phyloP scores from a whole-genome alignment of 2,329 filamentous ascomycete species.

The Neonectria neomacrospora region DNA sequence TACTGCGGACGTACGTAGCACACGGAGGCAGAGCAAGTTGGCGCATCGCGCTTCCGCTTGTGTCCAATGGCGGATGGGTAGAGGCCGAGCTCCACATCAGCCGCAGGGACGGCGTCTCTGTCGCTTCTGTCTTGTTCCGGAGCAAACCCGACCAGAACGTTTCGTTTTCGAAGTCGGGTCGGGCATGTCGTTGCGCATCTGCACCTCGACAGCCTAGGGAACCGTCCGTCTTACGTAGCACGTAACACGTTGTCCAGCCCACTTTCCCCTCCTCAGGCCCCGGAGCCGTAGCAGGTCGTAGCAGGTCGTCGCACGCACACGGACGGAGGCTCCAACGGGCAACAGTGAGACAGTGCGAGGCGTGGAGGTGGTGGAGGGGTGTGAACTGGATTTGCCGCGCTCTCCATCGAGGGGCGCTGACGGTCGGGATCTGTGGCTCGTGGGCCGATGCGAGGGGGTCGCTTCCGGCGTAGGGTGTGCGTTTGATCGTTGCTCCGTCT shows the following conservation, averaged over 20 bases:
- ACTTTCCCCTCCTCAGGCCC: constrained; percentile 11
- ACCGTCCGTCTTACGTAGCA: constrained; percentile 18
- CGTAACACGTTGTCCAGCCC: constrained; percentile 17
- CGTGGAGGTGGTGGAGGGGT: constrained; percentile 8
- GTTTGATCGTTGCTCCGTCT: constrained; percentile 21
- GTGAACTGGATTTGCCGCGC: constrained; percentile 22
- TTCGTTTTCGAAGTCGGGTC: constrained; percentile 17
- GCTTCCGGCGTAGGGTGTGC: constrained; percentile 7
- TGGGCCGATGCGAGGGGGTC: constrained; percentile 12
- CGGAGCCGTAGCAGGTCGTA: constrained; percentile 2
- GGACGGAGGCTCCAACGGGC: constrained; percentile 3
- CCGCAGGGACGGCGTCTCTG: constrained; percentile 31
- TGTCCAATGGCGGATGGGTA: constrained; percentile 26
- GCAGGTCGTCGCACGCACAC: constrained; percentile 3
- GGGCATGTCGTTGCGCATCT: constrained; percentile 9
- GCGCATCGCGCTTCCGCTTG: constrained; percentile 34
- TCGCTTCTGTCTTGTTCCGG: constrained; percentile 20
- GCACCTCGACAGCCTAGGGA: constrained; percentile 22
- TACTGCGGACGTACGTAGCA: neutral
- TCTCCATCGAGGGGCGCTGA: neutral
- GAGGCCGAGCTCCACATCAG: constrained; percentile 30
- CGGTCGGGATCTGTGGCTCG: constrained; percentile 8
- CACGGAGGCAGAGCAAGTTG: constrained; percentile 13
- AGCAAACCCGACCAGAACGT: constrained; percentile 5
- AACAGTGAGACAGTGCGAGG: constrained; percentile 5